A percentile compares a stretch with the other conserved stretches of the same genome.
phyloP scores from a whole-genome alignment of 148 eudicot genomes.

The Camellia sinensis region DNA sequence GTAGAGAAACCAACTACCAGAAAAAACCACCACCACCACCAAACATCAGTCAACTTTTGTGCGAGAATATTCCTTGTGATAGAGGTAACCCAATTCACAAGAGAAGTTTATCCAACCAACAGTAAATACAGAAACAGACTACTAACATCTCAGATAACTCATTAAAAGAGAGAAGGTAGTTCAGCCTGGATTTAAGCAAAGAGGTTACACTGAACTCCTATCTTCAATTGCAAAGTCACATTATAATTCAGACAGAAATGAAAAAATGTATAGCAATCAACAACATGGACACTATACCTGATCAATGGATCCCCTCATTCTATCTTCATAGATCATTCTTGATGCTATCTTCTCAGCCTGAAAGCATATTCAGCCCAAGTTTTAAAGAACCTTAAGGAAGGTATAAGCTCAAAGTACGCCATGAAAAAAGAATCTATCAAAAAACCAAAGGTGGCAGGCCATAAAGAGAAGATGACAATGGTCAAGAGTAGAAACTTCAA shows the following conservation, averaged over 20 bases:
- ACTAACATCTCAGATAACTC: slow-evolving; percentile 6
- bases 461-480: not conserved
- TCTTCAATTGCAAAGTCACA: not conserved
- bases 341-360: slow-evolving; percentile 99
- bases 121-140: not conserved
- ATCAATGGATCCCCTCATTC: slow-evolving; percentile 99
- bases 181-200: not conserved
- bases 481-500: not conserved
- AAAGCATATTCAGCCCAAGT: slow-evolving; percentile 13
- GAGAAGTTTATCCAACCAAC: not conserved
- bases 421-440: not conserved
- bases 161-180: not conserved
- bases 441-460: not conserved
- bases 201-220: not conserved
- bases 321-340: slow-evolving; percentile 91
- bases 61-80: not conserved
- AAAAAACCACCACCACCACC: not conserved
- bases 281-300: slow-evolving; percentile 48
- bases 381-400: not conserved
- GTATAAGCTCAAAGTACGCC: not conserved
- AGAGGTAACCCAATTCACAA: not conserved
- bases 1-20: not conserved
- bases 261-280: not conserved
- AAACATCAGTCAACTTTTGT: not conserved
- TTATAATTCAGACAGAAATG: not conserved